Evolutionary conservation across 441 rosid species (phyloP).

Genomic region (Capsella rubella): DNA sequence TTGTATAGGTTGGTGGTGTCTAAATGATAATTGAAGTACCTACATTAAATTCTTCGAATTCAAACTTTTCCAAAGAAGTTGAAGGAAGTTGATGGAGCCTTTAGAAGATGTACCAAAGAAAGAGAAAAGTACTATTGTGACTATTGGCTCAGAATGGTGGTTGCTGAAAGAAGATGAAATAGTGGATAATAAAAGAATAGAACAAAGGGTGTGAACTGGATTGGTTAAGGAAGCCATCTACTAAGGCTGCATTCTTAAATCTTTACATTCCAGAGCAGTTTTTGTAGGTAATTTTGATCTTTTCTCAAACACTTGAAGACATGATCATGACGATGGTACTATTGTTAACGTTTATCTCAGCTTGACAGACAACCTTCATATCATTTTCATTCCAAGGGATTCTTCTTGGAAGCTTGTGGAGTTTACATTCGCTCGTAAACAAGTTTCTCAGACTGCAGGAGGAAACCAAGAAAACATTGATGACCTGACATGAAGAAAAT

Average conservation of each 20-base stretch:
- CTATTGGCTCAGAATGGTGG: no score
- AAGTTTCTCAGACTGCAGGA: slow-evolving; percentile 77
- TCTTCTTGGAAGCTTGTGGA: background rate
- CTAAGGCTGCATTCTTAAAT: background rate
- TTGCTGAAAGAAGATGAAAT: background rate
- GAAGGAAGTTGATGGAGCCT: slow-evolving; percentile 11
- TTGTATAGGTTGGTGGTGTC: background rate
- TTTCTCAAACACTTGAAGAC: slow-evolving; percentile 12
- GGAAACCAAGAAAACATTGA: slow-evolving; percentile 22
- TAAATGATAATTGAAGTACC: background rate
- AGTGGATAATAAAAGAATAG: background rate
- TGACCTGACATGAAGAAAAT: background rate
- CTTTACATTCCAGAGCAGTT: slow-evolving; percentile 5
- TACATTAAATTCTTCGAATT: background rate
- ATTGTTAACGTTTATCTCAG: slow-evolving; percentile 19
- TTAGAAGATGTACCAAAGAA: slow-evolving; percentile 6
- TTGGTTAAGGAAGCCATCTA: background rate
- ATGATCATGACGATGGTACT: background rate
- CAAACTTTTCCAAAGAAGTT: background rate
- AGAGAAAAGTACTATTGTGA: background rate
- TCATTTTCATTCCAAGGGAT: slow-evolving; percentile 3
- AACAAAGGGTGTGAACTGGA: background rate
- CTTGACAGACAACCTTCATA: background rate
- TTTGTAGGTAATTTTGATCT: background rate
- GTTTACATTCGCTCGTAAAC: slow-evolving; percentile 69